A percentile compares a stretch with the other conserved stretches of the same genome.
These are phyloP conservation scores for Neoarthrinium moseri DNA, from an alignment of 2,329 filamentous ascomycete genomes.

Conservation along the genomic window DNA sequence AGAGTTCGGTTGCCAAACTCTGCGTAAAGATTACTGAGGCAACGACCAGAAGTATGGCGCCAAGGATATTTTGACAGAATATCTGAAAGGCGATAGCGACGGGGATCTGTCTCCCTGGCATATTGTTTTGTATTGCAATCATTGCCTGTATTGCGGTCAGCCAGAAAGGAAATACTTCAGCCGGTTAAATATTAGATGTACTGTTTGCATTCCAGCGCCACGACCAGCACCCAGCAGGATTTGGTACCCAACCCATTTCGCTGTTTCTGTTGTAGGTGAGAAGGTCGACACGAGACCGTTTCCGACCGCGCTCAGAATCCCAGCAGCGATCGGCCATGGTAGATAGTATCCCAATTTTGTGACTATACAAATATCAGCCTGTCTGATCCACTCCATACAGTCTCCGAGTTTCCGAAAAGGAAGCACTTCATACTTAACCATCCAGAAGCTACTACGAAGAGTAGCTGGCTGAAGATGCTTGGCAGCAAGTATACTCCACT, in stretches of 20 bases:
- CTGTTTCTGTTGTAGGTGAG: slow-evolving; percentile 19
- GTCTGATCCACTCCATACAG: accelerated
- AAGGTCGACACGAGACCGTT: slow-evolving; percentile 27
- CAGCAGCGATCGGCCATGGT: slow-evolving; percentile 23
- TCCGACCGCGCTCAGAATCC: slow-evolving; percentile 19
- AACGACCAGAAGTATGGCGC: slow-evolving; percentile 24
- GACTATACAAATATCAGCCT: slow-evolving; percentile 14
- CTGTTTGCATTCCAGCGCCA: slow-evolving; percentile 24
- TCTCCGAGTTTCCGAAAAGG: background rate
- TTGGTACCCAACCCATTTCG: slow-evolving; percentile 27
- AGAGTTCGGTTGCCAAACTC: slow-evolving; percentile 18
- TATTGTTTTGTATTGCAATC: slow-evolving; percentile 25
- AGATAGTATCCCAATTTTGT: slow-evolving; percentile 25
- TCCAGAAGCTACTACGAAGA: slow-evolving; percentile 54
- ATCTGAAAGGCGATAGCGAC: slow-evolving; percentile 24
- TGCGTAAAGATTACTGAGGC: slow-evolving; percentile 27
- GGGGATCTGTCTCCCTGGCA: slow-evolving; percentile 21
- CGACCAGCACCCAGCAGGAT: slow-evolving; percentile 23
- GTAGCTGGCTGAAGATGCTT: slow-evolving; percentile 35
- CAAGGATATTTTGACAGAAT: slow-evolving; percentile 25
- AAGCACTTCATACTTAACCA: slow-evolving; percentile 19
- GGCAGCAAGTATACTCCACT: slow-evolving; percentile 32
- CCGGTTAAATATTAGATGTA: background rate
- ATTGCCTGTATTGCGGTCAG: slow-evolving; percentile 15
- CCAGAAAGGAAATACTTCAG: too few species aligned